Evolutionary conservation across 805 yeast species (phyloP), one percentile per base, ranked within the genome.

Genomic region (Lipomyces japonicus): DNA sequence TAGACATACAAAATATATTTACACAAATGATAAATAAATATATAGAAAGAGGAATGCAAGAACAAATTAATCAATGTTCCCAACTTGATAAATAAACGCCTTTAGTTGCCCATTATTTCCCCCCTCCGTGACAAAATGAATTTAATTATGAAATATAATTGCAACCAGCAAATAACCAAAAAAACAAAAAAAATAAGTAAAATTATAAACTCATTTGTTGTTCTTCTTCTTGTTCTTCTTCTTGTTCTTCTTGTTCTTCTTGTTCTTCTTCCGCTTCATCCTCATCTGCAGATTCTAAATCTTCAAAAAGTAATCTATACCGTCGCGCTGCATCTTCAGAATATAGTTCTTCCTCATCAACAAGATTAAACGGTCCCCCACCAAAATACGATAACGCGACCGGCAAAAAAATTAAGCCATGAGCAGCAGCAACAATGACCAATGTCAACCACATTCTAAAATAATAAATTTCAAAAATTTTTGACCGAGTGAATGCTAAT

Each of bases 381-480:
- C 93, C 95, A 58, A 74, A 71, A 44, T 73, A 68, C 23, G 87
- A 75, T 35, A 91, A 71, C 24, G 84, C 65, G 3, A 87, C 78
- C 0, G 98, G 98, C 45, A 91, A 71, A 49, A 91, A 78, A 34
- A 86, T 75, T 45, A 91, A 72, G 2, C 93, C 78, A 65, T 91
- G 97, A 1, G 84, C 57, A 0, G 90, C 80, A 1, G 95, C 96
- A 48, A 86, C 71, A 1, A 84, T 54, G 6, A 91, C 83, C 52
- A 91, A 72, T 0, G 89, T 73, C 10, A 86, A 69, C 97, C 97
- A 91, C 96, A 91, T 90, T 53, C 95, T 72, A 74, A 91, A 91
- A 66, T 93, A 91, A 67, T 87, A 91, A 1, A 91, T 78, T 59
- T 88, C 95, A 67, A 91, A 93, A 26, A 91, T 90, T 65, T 84